Evolutionary conservation across 2,329 filamentous ascomycete species (phyloP), one percentile per base, ranked within the genome.

Genomic region (Trichoderma sp.): DNA sequence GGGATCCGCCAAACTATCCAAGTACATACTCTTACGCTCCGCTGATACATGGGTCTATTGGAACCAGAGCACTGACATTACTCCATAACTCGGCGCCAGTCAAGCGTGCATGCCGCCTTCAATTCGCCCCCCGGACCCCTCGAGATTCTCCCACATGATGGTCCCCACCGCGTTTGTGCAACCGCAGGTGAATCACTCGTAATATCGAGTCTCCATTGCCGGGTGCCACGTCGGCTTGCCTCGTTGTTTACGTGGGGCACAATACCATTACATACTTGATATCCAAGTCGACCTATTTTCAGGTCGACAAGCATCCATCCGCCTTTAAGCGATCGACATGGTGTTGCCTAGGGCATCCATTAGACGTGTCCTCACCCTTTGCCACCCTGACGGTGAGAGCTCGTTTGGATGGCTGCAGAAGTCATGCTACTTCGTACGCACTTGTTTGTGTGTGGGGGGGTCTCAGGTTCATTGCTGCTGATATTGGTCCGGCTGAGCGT

Each of bases 341-440:
- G 29, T 9, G 50, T 27, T 15, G 32, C 48, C 60, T 53, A 34
- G 34, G 27, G 32, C 22, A 39, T 32, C 6, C 34, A 39, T 39
- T 39, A 27, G 34, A 32, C 17, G 45, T 34, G 27, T n/a, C 19
- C 35, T 17, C 27, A 15, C 39, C 37, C 45, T 53, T 53, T 52
- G 56, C 64, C 56, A 67, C 64, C 45, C 19, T 35, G 56, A 60
- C 56, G 56, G 64, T 60, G 56, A 67, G 32, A 32, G 45, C 17
- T 54, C 32, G 35, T 60, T 45, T 13, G 22, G 19, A 45, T 32
- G 56, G 35, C 22, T 59, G 29, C 56, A 34, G n/a, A 39, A 34
- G 35, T 5, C 12, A 64, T 45, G 13, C 25, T 37, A 56, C 50
- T n/a, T n/a, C n/a, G n/a, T n/a, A n/a, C n/a, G 25, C 25, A 19